Conservation (phyloP, 164 flowering plant genomes). For the Vitis vinifera region ASM3070453v1 NC_081809.1:1643501-1644000, state of each 20-base stretch:
- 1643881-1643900: not conserved
- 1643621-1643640: too few species aligned
- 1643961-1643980: constrained; percentile 94
- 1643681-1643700: not conserved
- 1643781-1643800: too few species aligned
- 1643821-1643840: not conserved
- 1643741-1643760: too few species aligned
- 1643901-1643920: constrained; percentile 9
- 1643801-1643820: too few species aligned
- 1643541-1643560: constrained; percentile 90
- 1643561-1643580: constrained; percentile 97
- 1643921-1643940: constrained; percentile 22
- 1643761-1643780: too few species aligned
- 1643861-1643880: too few species aligned
- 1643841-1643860: not conserved
- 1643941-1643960: constrained; percentile 95
- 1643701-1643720: not conserved
- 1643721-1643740: not conserved
- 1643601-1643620: constrained; percentile 40
- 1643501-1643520: constrained; percentile 97
- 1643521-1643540: constrained; percentile 93
- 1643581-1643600: constrained; percentile 87
- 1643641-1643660: not conserved
- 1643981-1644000: constrained; percentile 92
- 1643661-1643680: not conserved